Percentiles rank a stretch among this genome's conserved stretches.
Evolutionary conservation across 768 basidiomycete species (phyloP).

Genomic region (Hericium rajendrae): DNA sequence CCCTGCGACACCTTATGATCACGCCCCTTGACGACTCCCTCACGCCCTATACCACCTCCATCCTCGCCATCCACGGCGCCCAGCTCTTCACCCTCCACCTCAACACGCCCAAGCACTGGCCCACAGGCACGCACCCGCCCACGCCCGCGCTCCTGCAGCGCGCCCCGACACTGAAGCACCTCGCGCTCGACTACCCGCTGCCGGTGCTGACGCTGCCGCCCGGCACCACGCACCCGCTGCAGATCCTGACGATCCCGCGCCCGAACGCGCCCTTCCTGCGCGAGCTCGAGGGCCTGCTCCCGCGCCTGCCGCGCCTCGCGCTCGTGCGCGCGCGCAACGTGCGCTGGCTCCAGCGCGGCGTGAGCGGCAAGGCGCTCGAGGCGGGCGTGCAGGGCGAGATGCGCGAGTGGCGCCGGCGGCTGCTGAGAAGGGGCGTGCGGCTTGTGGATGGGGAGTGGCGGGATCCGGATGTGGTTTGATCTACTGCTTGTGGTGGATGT

Average conservation of each 20-base stretch:
- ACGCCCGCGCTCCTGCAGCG: conserved; percentile 31
- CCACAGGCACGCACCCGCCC: conserved; percentile 48
- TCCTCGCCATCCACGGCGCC: conserved; percentile 52
- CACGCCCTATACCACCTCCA: conserved; percentile 45
- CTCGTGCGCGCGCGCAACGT: conserved; percentile 58
- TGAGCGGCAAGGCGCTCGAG: conserved; percentile 53
- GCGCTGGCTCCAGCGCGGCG: conserved; percentile 62
- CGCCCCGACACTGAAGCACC: conserved; percentile 51
- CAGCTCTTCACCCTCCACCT: conserved; percentile 52
- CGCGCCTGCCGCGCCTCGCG: conserved; percentile 44
- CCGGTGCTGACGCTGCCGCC: conserved; percentile 35
- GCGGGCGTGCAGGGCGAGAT: conserved; percentile 79
- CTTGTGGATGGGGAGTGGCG: conserved; percentile 71
- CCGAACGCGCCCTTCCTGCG: conserved; percentile 52
- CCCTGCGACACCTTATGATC: conserved; percentile 51
- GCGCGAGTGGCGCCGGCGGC: conserved; percentile 58
- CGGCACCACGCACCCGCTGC: conserved; percentile 30
- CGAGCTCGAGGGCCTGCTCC: conserved; percentile 44
- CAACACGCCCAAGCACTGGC: conserved; percentile 50
- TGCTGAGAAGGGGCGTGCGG: conserved; percentile 46
- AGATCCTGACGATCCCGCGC: conserved; percentile 68
- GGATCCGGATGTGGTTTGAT: conserved; percentile 12
- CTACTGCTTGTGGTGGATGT: background rate
- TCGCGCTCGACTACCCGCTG: conserved; percentile 64
- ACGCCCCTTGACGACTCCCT: conserved; percentile 63